These are phyloP conservation scores for Quercus robur DNA, from an alignment of 306 rosid species.

Conservation along the genomic window DNA sequence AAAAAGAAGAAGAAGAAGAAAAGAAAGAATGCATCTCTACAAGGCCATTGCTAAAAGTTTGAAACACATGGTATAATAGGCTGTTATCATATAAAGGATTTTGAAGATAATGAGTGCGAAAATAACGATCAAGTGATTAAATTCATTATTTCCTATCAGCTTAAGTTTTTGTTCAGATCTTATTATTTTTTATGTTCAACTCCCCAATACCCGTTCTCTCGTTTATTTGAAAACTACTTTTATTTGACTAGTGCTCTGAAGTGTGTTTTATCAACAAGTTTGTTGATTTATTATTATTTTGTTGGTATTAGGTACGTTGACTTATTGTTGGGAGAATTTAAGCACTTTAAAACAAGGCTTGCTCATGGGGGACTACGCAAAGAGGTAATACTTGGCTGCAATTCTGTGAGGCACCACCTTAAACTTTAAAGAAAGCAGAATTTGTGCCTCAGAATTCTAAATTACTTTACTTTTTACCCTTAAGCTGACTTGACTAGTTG, in stretches of 20 bases:
- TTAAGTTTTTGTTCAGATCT: neutral
- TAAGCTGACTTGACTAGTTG: neutral
- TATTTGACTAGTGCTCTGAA: conserved; percentile 29
- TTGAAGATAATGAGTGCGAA: neutral
- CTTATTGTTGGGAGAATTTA: conserved; percentile 94
- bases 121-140: neutral
- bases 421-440: neutral
- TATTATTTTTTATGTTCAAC: neutral
- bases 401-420: neutral
- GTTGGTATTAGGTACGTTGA: conserved; percentile 67
- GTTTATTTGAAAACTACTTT: neutral
- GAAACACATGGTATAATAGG: neutral
- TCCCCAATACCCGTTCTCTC: neutral
- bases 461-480: neutral
- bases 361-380: conserved; percentile 83
- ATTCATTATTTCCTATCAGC: no score
- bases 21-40: neutral
- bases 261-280: conserved; percentile 54
- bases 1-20: no score
- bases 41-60: neutral
- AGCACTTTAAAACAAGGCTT: conserved; percentile 95
- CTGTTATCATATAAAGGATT: no score
- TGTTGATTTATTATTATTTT: conserved; percentile 48
- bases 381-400: conserved; percentile 60
- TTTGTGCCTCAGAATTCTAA: neutral